Percentiles rank a stretch among this genome's conserved stretches.
Evolutionary conservation across 495 filamentous ascomycete species (phyloP).

Genomic region (Penicillium odoratum): DNA sequence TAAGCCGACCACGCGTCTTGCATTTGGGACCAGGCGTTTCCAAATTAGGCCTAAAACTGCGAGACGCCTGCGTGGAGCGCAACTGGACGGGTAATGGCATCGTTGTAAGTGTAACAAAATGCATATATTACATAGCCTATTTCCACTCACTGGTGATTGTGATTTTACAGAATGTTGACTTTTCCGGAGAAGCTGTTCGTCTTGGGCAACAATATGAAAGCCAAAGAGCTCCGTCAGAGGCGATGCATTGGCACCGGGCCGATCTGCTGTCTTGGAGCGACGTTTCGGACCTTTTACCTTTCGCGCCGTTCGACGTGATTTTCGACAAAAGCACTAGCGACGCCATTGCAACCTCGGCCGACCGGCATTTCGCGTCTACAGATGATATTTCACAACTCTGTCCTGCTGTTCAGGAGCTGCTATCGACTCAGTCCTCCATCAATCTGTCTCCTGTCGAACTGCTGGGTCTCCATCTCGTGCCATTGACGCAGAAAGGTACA

Average conservation of each 20-base stretch:
- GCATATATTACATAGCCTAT: background rate
- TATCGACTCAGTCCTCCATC: conserved; percentile 7
- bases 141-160: conserved; percentile 3
- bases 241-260: conserved; percentile 40
- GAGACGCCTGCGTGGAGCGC: conserved; percentile 31
- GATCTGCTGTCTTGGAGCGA: conserved; percentile 41
- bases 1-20: conserved; percentile 28
- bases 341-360: conserved; percentile 37
- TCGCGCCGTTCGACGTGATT: conserved; percentile 41
- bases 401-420: conserved; percentile 23
- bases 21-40: conserved; percentile 46
- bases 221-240: conserved; percentile 15
- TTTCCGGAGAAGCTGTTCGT: conserved; percentile 45
- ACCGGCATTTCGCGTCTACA: conserved; percentile 15
- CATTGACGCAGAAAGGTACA: conserved; percentile 31
- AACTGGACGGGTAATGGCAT: conserved; percentile 37
- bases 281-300: conserved; percentile 23
- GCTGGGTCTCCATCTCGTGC: conserved; percentile 37
- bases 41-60: conserved; percentile 34
- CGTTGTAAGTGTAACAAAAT: conserved; percentile 28
- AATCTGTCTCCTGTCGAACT: conserved; percentile 38
- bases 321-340: conserved; percentile 48
- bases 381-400: conserved; percentile 20
- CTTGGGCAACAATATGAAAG: conserved; percentile 31
- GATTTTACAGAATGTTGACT: conserved; percentile 40